Evolutionary conservation across 495 filamentous ascomycete species (phyloP), one percentile per base, ranked within the genome.

Genomic region (Melanomma pulvis-pyrius): DNA sequence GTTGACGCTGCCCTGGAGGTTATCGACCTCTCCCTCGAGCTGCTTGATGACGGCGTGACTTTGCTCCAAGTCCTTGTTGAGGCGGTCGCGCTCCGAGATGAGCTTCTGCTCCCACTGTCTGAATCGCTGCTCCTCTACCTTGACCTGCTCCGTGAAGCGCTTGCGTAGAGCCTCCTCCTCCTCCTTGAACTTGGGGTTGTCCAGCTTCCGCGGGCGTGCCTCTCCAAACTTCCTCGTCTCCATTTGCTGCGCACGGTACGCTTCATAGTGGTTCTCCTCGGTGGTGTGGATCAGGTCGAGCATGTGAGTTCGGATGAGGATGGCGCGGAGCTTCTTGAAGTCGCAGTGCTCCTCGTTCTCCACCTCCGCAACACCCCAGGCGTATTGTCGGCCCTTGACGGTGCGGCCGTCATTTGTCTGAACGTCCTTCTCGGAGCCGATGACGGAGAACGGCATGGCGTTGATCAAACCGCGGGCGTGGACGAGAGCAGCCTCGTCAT

Each of bases 141-240:
- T 98, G 82, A 98, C 94, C 79, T 98, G 96, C 82, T 98, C 94
- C 68, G 94, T 98, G 82, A 98, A 98, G 67, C 94, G 86, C 89
- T 98, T 98, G 77, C 94, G 87, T 70, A 98, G 84, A 68, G 88
- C 91, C 84, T 98, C 94, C 74, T 98, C 94, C 79, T 98, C 94
- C 78, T 98, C 94, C 84, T 98, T 98, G 87, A 98, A 98, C 85
- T 98, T 98, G 79, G 94, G 94, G 83, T 98, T 98, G 83, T 98
- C 94, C 66, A 98, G 84, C 84, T 98, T 98, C 79, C 92, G 84
- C 68, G 94, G 94, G 57, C 94, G 86, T 47, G 93, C 93, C 83
- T 98, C 94, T 78, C 94, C 94, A 71, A 98, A 98, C 81, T 98
- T 98, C 79, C 94, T 87, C 56, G 94, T 98, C 87, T 98, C 94